phyloP scores from a whole-genome alignment of 306 rosid species.

The Vicia villosa region DNA sequence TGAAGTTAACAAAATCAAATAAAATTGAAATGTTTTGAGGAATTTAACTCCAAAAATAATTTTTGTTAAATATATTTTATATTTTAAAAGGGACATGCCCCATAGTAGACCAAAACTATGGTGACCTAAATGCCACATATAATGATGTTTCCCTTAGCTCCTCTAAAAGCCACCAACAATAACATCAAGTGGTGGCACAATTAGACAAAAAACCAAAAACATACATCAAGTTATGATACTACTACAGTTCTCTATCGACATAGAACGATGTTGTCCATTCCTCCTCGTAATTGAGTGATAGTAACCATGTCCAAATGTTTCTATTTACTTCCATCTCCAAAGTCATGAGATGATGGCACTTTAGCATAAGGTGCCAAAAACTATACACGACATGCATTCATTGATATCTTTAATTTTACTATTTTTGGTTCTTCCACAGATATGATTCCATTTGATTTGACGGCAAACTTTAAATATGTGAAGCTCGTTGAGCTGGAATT shows the following conservation, averaged over 20 bases:
- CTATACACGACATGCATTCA: background rate
- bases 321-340: background rate
- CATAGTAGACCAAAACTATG: no score
- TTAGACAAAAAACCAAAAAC: background rate
- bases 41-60: no score
- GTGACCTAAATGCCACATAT: no score
- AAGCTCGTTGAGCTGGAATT: no score
- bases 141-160: background rate
- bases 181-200: background rate
- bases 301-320: background rate
- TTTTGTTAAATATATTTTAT: no score
- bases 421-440: no score
- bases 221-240: background rate
- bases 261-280: background rate
- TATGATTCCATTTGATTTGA: no score
- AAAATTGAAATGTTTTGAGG: no score
- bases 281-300: background rate
- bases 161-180: background rate
- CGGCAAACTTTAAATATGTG: no score
- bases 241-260: background rate
- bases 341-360: background rate
- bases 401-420: background rate
- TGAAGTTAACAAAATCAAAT: no score
- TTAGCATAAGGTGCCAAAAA: background rate
- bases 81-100: no score